phyloP scores from a whole-genome alignment of 176 grass and related monocot genomes.

The Paspalum notatum region DNA sequence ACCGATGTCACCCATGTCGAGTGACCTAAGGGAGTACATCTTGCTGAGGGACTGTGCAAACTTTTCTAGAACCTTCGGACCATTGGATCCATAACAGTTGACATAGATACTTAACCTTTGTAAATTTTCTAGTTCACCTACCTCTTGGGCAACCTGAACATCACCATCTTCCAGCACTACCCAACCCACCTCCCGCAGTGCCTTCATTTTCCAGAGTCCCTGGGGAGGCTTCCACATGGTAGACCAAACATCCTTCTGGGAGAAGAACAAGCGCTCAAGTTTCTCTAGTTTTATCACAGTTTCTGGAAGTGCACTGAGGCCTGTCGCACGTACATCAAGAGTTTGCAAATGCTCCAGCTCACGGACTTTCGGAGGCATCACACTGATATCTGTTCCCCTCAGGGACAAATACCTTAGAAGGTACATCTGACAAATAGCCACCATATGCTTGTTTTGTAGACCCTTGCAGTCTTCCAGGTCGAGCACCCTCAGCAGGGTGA shows the following conservation, averaged over 20 bases:
- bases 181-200: background rate
- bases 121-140: background rate
- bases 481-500: constrained; percentile 19
- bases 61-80: background rate
- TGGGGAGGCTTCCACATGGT: background rate
- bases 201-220: background rate
- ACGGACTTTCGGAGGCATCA: background rate
- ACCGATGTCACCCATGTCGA: background rate
- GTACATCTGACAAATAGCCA: background rate
- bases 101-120: background rate
- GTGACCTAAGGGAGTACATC: background rate
- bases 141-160: background rate
- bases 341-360: background rate
- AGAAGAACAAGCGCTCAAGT: background rate
- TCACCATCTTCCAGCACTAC: no score
- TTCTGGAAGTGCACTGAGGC: background rate
- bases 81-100: background rate
- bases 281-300: background rate
- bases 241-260: rapidly evolving
- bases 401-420: constrained; percentile 24
- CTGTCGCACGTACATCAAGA: background rate
- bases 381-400: background rate
- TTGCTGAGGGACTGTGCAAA: background rate
- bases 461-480: background rate
- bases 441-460: background rate